phyloP scores from a whole-genome alignment of 768 basidiomycete genomes.

The Boletus sp. region DNA sequence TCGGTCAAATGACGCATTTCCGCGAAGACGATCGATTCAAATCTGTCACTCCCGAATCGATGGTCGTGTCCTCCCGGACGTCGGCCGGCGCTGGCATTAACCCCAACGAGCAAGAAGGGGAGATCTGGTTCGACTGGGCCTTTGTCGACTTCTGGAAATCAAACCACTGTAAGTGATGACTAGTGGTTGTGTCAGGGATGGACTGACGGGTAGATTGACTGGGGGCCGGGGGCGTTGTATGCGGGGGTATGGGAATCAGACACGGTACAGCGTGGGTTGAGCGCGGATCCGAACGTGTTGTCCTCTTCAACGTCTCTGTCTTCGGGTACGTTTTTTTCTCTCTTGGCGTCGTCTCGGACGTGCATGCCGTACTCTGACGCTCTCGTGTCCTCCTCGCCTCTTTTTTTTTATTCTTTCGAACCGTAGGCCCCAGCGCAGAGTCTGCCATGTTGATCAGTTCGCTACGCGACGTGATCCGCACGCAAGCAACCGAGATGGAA shows the following conservation, averaged over 20 bases:
- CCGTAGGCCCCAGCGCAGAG: slow-evolving; percentile 66
- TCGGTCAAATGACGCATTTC: slow-evolving; percentile 81
- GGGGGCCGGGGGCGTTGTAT: too few relatives aligned
- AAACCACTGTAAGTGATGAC: slow-evolving; percentile 74
- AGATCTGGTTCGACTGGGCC: slow-evolving; percentile 97
- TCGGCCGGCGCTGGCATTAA: neutral
- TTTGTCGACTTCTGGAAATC: slow-evolving; percentile 99
- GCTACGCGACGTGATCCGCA: slow-evolving; percentile 77
- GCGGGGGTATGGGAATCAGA: slow-evolving; percentile 42
- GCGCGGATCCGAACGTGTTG: slow-evolving; percentile 63
- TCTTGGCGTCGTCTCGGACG: neutral
- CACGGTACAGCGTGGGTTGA: slow-evolving; percentile 72
- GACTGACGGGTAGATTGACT: neutral
- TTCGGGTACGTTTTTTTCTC: slow-evolving; percentile 43
- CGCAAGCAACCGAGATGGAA: slow-evolving; percentile 81
- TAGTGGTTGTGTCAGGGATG: neutral
- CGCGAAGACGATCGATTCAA: slow-evolving; percentile 95
- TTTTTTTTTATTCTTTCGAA: neutral
- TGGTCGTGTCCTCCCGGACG: slow-evolving; percentile 59
- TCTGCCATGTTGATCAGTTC: slow-evolving; percentile 79
- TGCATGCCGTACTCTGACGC: neutral
- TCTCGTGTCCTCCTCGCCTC: neutral
- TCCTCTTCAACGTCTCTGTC: slow-evolving; percentile 50
- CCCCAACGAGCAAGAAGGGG: slow-evolving; percentile 57
- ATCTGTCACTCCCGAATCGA: slow-evolving; percentile 79